These are phyloP conservation scores for Mercurialis annua DNA, from an alignment of 345 rosid genomes.

Conservation along the genomic window DNA sequence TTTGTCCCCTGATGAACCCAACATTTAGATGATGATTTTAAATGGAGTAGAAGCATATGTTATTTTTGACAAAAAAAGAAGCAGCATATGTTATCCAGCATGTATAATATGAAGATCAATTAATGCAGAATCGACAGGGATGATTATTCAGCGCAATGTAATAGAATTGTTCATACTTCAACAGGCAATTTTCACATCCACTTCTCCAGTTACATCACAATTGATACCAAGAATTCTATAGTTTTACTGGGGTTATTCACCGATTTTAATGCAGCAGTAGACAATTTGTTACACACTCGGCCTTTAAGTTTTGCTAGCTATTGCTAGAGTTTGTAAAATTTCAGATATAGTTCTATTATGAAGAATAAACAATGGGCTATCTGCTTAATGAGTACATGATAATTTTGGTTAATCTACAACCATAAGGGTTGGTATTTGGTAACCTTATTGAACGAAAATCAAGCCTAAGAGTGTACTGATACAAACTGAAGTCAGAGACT, in stretches of 20 bases:
- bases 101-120: not conserved
- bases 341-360: not conserved
- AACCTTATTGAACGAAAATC: not conserved
- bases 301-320: too few relatives aligned
- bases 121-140: not conserved
- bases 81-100: not conserved
- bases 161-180: not conserved
- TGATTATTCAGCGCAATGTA: not conserved
- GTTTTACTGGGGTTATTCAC: not conserved
- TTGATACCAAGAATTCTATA: constrained; percentile 2
- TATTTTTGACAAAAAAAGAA: too few relatives aligned
- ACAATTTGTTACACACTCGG: too few relatives aligned
- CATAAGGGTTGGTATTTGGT: too few relatives aligned
- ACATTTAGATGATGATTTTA: constrained; percentile 10
- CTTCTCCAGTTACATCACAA: not conserved
- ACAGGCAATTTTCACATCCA: not conserved
- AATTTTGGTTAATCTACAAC: too few relatives aligned
- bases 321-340: not conserved
- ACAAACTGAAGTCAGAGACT: not conserved
- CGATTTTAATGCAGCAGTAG: not conserved
- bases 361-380: not conserved
- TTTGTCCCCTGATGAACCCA: constrained; percentile 73
- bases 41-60: not conserved
- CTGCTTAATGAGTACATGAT: too few relatives aligned
- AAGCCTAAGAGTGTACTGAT: not conserved